A percentile compares a stretch with the other conserved stretches of the same genome.
Conservation (phyloP, 2,329 filamentous ascomycete genomes). For the Verruconis gallopava region DNA sequence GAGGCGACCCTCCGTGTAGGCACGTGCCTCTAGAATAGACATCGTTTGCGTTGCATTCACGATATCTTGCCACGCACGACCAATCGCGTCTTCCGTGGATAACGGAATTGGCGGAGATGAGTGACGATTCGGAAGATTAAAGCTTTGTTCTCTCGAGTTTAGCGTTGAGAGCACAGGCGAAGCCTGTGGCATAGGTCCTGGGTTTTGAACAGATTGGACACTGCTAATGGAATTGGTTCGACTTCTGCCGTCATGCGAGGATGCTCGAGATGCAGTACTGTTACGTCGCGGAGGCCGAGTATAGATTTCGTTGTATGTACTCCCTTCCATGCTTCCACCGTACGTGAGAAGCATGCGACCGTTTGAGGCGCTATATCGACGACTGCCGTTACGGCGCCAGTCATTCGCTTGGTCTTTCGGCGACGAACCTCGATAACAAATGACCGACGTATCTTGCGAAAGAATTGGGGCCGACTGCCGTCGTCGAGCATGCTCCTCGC, state of each 20-base stretch:
- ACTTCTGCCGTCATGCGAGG: neutral
- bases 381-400: no score
- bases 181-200: neutral
- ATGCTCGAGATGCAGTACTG: slow-evolving; percentile 4
- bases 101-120: neutral
- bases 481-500: neutral
- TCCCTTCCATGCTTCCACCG: neutral
- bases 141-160: neutral
- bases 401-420: neutral
- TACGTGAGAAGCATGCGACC: neutral
- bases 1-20: slow-evolving; percentile 8
- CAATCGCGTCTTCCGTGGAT: neutral
- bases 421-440: neutral
- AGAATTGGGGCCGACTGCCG: neutral
- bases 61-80: slow-evolving; percentile 6
- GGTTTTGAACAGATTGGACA: neutral
- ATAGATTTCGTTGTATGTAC: slow-evolving; percentile 6
- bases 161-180: neutral
- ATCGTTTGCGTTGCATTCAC: slow-evolving; percentile 2
- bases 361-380: no score
- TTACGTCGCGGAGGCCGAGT: slow-evolving; percentile 7
- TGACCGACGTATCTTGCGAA: neutral
- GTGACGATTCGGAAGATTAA: neutral
- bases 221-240: neutral
- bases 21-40: slow-evolving; percentile 5